Evolutionary conservation across 2,329 filamentous ascomycete species (phyloP).

Genomic region (Penicillium sp.): DNA sequence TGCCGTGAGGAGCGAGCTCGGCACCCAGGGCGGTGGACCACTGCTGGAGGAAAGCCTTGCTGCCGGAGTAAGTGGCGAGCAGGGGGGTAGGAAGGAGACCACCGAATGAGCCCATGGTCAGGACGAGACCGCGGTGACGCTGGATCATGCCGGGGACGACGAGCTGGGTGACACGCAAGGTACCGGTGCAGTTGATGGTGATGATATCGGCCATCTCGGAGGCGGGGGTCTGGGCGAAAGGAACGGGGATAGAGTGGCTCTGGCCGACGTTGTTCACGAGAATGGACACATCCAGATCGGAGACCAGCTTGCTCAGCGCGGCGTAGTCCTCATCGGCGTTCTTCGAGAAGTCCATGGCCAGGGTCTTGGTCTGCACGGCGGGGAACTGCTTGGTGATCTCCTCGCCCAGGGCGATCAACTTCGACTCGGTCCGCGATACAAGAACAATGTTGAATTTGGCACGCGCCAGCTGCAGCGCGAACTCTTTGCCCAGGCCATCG

Average conservation of each 20-base stretch:
- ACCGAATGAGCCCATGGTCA: slow-evolving; percentile 97
- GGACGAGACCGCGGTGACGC: slow-evolving; percentile 81
- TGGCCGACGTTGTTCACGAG: slow-evolving; percentile 96
- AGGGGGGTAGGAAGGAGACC: slow-evolving; percentile 89
- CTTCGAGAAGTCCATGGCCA: slow-evolving; percentile 89
- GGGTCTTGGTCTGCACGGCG: slow-evolving; percentile 68
- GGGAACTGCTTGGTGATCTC: slow-evolving; percentile 72
- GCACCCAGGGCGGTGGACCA: slow-evolving; percentile 86
- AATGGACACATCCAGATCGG: slow-evolving; percentile 77
- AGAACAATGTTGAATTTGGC: slow-evolving; percentile 95
- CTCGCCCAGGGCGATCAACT: slow-evolving; percentile 73
- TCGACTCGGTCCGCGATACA: slow-evolving; percentile 91
- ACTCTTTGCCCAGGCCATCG: slow-evolving; percentile 96
- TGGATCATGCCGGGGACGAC: slow-evolving; percentile 81
- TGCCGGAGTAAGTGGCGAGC: slow-evolving; percentile 93
- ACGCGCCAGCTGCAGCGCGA: slow-evolving; percentile 80
- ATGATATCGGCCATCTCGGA: slow-evolving; percentile 87
- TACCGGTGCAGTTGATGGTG: slow-evolving; percentile 91
- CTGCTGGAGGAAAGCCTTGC: slow-evolving; percentile 96
- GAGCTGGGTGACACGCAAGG: slow-evolving; percentile 81
- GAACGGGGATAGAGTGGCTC: slow-evolving; percentile 88
- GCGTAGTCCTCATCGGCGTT: slow-evolving; percentile 80
- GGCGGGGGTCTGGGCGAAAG: slow-evolving; percentile 76
- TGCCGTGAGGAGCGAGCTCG: slow-evolving; percentile 76
- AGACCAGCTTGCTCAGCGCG: slow-evolving; percentile 65